Evolutionary conservation across 306 rosid genomes (phyloP).

Genomic region (Citrullus colocynthis): DNA sequence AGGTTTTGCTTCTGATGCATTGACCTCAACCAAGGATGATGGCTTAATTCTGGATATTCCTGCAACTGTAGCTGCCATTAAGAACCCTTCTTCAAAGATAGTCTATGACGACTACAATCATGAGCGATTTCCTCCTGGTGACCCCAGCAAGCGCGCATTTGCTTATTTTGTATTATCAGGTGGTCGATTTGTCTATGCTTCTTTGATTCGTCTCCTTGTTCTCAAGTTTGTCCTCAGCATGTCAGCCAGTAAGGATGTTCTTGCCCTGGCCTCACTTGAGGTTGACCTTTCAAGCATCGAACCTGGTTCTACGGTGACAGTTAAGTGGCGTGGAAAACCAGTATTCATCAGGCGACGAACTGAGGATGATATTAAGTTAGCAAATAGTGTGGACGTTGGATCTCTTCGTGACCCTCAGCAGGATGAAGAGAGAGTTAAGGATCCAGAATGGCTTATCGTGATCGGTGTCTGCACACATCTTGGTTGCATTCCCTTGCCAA

Average conservation of each 20-base stretch:
- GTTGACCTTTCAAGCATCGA: conserved; percentile 79
- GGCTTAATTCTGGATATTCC: conserved; percentile 37
- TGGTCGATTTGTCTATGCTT: conserved; percentile 75
- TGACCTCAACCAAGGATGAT: conserved; percentile 31
- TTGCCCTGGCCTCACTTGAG: conserved; percentile 75
- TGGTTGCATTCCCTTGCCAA: conserved; percentile 87
- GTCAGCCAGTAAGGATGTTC: conserved; percentile 93
- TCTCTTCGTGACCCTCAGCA: conserved; percentile 74
- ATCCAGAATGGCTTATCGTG: conserved; percentile 80
- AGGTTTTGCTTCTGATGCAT: conserved; percentile 53
- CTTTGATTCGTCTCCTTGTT: conserved; percentile 60
- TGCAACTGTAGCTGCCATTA: conserved; percentile 51
- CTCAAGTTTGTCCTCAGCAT: conserved; percentile 79
- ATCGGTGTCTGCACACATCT: conserved; percentile 83
- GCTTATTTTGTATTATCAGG: conserved; percentile 78
- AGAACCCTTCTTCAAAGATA: conserved; percentile 64
- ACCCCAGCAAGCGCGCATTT: conserved; percentile 89
- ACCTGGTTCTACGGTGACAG: conserved; percentile 70
- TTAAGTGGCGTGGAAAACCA: conserved; percentile 89
- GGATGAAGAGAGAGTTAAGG: conserved; percentile 57
- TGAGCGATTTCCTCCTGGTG: conserved; percentile 70
- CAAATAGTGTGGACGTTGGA: conserved; percentile 58
- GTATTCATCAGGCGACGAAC: conserved; percentile 83
- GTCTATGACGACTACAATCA: conserved; percentile 63
- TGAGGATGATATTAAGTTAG: conserved; percentile 58